These are phyloP conservation scores for Daldinia loculata DNA, from an alignment of 495 filamentous ascomycete genomes.

Conservation along the genomic window DNA sequence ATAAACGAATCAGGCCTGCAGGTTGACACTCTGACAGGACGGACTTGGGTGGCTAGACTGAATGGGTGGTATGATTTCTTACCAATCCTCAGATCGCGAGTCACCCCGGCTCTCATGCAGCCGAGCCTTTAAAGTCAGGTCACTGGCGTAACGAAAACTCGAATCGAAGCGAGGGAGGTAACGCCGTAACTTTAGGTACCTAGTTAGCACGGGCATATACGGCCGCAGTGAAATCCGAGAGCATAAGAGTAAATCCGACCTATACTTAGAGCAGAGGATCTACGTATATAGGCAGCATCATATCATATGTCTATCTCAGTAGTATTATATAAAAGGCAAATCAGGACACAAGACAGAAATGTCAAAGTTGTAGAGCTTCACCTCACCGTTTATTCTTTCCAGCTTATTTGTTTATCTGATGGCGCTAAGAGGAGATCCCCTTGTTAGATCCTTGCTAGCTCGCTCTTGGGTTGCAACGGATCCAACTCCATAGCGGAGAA, in stretches of 20 bases:
- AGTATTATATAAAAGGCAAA: background rate
- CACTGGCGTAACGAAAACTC: slow-evolving; percentile 5
- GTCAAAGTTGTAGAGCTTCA: background rate
- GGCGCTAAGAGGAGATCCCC: slow-evolving; percentile 32
- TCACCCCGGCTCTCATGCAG: background rate
- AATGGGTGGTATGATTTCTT: slow-evolving; percentile 30
- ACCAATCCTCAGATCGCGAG: slow-evolving; percentile 26
- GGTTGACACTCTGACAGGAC: slow-evolving; percentile 18
- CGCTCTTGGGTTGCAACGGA: slow-evolving; percentile 13
- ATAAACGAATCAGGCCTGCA: slow-evolving; percentile 26
- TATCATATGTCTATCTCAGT: background rate
- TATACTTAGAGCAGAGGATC: background rate
- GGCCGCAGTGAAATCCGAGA: background rate
- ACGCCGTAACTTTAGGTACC: background rate
- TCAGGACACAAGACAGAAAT: background rate
- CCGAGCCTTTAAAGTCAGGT: slow-evolving; percentile 17
- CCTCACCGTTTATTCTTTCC: slow-evolving; percentile 4
- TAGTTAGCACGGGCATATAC: background rate
- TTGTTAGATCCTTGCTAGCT: slow-evolving; percentile 9
- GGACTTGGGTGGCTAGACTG: slow-evolving; percentile 19
- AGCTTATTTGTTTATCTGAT: slow-evolving; percentile 38
- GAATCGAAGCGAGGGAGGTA: background rate
- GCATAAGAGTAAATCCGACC: background rate
- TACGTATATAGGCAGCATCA: background rate
- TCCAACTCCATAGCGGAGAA: slow-evolving; percentile 30